Evolutionary conservation across 2,329 filamentous ascomycete species (phyloP).

Genomic region (Botrytis squamosa): DNA sequence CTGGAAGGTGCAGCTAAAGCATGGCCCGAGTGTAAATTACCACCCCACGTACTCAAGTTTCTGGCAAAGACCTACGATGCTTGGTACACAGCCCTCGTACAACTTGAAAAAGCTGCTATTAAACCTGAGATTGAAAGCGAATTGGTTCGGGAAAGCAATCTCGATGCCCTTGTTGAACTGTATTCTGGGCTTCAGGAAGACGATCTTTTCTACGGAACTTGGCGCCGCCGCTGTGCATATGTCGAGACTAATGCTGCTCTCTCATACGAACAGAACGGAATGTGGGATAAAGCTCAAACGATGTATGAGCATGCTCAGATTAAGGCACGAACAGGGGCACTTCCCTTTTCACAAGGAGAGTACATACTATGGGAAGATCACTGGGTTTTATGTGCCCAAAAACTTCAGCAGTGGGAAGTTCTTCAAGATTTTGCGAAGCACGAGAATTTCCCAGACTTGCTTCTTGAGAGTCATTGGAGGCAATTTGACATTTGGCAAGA

Average conservation of each 20-base stretch:
- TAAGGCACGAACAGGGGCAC: conserved; percentile 92
- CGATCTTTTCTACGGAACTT: conserved; percentile 95
- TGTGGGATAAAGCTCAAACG: conserved; percentile 98
- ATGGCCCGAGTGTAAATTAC: conserved; percentile 85
- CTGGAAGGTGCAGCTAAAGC: conserved; percentile 84
- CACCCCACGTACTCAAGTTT: conserved; percentile 94
- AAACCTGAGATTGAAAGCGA: conserved; percentile 76
- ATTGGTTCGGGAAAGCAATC: conserved; percentile 84
- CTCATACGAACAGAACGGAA: conserved; percentile 97
- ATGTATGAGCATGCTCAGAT: conserved; percentile 97
- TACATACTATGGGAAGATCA: conserved; percentile 99
- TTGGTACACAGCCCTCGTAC: conserved; percentile 92
- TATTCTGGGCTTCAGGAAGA: conserved; percentile 91
- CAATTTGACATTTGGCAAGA: conserved; percentile 94
- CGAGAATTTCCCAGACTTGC: conserved; percentile 95
- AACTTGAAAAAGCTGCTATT: conserved; percentile 86
- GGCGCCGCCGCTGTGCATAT: conserved; percentile 91
- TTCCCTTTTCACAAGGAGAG: conserved; percentile 93
- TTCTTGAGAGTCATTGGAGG: conserved; percentile 93
- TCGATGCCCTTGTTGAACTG: conserved; percentile 92
- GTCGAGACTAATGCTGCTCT: conserved; percentile 96
- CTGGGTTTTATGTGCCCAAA: conserved; percentile 96
- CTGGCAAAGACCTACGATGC: conserved; percentile 90
- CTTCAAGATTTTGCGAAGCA: conserved; percentile 97
- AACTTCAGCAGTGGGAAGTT: conserved; percentile 98